Evolutionary conservation across 2,329 filamentous ascomycete species (phyloP).

Genomic region (Monosporascus ibericus): DNA sequence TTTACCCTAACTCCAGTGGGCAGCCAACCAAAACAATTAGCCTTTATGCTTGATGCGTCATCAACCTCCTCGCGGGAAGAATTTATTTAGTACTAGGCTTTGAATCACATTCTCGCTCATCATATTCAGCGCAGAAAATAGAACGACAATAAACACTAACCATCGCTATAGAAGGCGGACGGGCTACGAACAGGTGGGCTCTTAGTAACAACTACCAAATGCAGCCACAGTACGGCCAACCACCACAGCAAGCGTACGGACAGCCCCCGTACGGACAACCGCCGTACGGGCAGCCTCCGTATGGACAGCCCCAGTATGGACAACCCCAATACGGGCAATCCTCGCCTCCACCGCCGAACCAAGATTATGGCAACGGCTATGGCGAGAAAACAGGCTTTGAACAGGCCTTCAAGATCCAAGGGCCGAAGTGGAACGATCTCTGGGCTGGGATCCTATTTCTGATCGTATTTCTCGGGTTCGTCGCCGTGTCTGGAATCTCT

Average conservation of each 20-base stretch:
- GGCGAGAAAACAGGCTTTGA: conserved; percentile 58
- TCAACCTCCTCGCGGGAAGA: too few relatives aligned
- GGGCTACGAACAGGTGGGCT: too few relatives aligned
- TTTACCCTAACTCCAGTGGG: too few relatives aligned
- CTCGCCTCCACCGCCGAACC: conserved; percentile 4
- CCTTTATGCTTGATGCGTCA: too few relatives aligned
- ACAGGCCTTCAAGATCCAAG: conserved; percentile 74
- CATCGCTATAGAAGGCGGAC: too few relatives aligned
- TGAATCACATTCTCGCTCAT: too few relatives aligned
- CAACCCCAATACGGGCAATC: conserved; percentile 12
- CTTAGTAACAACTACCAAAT: too few relatives aligned
- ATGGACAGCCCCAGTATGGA: not conserved
- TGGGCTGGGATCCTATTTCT: conserved; percentile 85
- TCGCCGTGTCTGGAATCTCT: conserved; percentile 67
- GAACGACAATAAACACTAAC: too few relatives aligned
- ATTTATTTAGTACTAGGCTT: too few relatives aligned
- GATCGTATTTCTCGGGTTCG: conserved; percentile 64
- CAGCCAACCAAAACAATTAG: too few relatives aligned
- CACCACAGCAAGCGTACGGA: too few relatives aligned
- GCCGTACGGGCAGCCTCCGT: not conserved
- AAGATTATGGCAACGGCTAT: conserved; percentile 20
- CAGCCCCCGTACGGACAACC: not conserved
- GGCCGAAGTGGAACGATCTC: conserved; percentile 82
- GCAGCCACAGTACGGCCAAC: conserved; percentile 8
- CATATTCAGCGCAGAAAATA: too few relatives aligned